Evolutionary conservation across 495 filamentous ascomycete species (phyloP), one percentile per base, ranked within the genome.

Genomic region (Aspergillus mulundensis): DNA sequence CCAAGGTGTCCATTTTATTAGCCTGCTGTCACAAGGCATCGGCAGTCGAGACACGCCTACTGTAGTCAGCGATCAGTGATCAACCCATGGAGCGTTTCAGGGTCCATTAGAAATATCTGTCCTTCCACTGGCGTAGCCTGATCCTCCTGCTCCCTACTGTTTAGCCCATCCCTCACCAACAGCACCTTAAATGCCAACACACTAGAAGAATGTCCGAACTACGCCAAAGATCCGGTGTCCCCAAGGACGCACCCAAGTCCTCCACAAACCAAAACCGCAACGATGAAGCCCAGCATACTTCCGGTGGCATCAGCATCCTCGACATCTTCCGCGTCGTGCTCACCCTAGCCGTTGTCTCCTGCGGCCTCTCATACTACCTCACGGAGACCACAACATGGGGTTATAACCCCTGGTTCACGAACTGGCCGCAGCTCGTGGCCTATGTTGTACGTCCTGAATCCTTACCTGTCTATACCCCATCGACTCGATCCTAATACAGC

Each of bases 281-380:
- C 14, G 20, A 16, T 14, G 28, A 34, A 16, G 15, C 34, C n/a
- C 34, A 44, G 47, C 10, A 32, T 63, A 15, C 60, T 19, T 2
- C 12, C 48, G 14, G 34, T 20, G 66, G 66, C 32, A 78, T 86
- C 68, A 77, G 81, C 53, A 66, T 84, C 50, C 53, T 92, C 41
- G 94, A 98, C 73, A 70, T 93, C 48, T 65, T 94, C 50, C 86
- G 93, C 53, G 76, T 94, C 6, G 58, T 95, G 19, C 80, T 77
- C 7, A 87, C 88, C 25, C 67, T 94, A 16, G 59, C 89, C 45
- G 64, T 94, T 44, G 81, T 89, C 44, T 88, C 83, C 20, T 80
- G 76, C 58, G 81, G 82, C 4, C 76, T 93, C 43, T 91, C 87
- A 71, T 96, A 91, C 69, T 87, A 95, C 58, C 76, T 92, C 59